These are phyloP conservation scores for Nakazawaea populi DNA, from an alignment of 805 yeast species.

Conservation along the genomic window DNA sequence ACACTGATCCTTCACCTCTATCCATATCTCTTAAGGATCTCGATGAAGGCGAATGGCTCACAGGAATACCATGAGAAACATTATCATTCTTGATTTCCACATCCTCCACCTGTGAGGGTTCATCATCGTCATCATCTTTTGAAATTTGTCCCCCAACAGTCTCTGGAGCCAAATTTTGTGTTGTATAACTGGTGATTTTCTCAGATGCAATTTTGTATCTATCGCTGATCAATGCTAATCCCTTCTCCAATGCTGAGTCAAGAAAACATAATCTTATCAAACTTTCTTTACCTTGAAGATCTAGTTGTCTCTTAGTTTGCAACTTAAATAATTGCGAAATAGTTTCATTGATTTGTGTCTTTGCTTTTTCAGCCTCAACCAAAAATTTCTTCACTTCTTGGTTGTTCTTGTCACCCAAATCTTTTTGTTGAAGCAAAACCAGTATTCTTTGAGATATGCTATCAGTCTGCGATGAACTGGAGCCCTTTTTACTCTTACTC, in stretches of 20 bases:
- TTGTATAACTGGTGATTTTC: constrained; percentile 3
- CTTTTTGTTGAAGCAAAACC: constrained; percentile 15
- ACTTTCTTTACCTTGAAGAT: constrained; percentile 69
- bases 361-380: constrained; percentile 33
- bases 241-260: constrained; percentile 64
- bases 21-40: constrained; percentile 29
- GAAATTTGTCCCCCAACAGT: background rate
- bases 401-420: constrained; percentile 10
- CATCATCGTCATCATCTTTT: background rate
- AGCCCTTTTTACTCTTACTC: constrained; percentile 1
- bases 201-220: constrained; percentile 5
- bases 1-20: constrained; percentile 35
- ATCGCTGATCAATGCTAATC: constrained; percentile 27
- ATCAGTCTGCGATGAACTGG: background rate
- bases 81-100: constrained; percentile 12
- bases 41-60: constrained; percentile 22
- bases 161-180: background rate
- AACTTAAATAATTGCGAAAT: constrained; percentile 53
- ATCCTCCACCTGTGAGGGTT: background rate
- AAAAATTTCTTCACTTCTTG: constrained; percentile 22
- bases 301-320: constrained; percentile 49
- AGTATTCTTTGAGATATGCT: constrained; percentile 18
- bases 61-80: background rate
- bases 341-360: constrained; percentile 38
- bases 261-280: constrained; percentile 61